A percentile compares a stretch with the other conserved stretches of the same genome.
phyloP scores from a whole-genome alignment of 768 basidiomycete genomes.

The Boletellus ananas region DNA sequence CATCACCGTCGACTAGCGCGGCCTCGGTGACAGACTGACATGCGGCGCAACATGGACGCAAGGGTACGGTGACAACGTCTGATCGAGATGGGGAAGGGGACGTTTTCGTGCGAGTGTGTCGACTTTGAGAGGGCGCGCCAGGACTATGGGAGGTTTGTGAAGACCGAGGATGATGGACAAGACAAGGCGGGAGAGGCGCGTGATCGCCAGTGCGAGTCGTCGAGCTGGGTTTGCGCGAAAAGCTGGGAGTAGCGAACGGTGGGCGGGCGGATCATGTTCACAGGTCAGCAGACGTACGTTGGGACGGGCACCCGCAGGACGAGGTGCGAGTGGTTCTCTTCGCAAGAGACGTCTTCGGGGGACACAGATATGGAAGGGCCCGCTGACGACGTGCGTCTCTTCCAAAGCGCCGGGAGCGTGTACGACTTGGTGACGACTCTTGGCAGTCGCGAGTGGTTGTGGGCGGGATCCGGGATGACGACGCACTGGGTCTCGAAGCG shows the following conservation, averaged over 20 bases:
- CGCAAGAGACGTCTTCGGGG: conserved; percentile 17
- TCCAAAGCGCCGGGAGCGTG: conserved; percentile 62
- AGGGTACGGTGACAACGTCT: conserved; percentile 52
- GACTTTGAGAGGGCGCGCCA: background rate
- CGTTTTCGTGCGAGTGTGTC: conserved; percentile 18
- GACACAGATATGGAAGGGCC: conserved; percentile 20
- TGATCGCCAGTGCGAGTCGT: conserved; percentile 35
- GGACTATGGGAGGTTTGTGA: conserved; percentile 2
- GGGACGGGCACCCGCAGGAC: conserved; percentile 61
- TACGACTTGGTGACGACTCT: conserved; percentile 62
- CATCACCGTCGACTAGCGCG: conserved; percentile 48
- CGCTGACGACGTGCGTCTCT: conserved; percentile 29
- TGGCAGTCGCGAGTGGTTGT: conserved; percentile 39
- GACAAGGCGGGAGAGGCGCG: conserved; percentile 48
- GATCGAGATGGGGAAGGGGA: conserved; percentile 36
- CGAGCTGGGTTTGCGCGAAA: conserved; percentile 40
- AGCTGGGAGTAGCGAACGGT: conserved; percentile 28
- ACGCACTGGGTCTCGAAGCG: conserved; percentile 73
- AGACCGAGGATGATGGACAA: conserved; percentile 44
- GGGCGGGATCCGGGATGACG: conserved; percentile 59
- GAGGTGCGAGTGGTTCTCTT: conserved; percentile 41
- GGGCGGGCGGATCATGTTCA: background rate
- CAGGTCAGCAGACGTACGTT: conserved; percentile 39
- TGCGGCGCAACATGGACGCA: conserved; percentile 67
- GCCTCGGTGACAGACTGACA: conserved; percentile 61